Evolutionary conservation across 1,284 basidiomycete genomes (phyloP), one percentile per base, ranked within the genome.

Genomic region (Cryptococcus neoformans): DNA sequence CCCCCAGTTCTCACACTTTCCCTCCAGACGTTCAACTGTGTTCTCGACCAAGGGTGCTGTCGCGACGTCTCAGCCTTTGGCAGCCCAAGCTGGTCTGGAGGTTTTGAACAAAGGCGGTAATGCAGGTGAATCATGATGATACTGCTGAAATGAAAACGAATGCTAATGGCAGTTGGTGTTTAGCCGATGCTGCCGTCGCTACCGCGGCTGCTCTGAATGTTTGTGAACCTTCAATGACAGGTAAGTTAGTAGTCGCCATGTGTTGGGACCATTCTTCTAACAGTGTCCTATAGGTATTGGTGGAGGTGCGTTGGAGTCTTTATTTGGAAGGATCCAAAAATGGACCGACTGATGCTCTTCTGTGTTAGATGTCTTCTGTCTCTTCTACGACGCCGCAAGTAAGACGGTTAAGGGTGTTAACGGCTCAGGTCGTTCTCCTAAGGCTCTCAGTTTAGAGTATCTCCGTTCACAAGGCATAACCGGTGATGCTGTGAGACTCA

Each of bases 81-180:
- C 93, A 1, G 85, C 87, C 8, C 87, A 89, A 69, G 92, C 89
- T 7, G 94, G 93, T 0, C 77, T 97, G 44, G 90, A 94, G 75
- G 88, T 97, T 57, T 79, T 97, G 40, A 83, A 87, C 55, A 87
- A 87, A 70, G 93, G 93, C 12, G 94, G 94, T 42, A 97, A 97
- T 78, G 93, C 93, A 60, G 92, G 72, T 70, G 42, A 49, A 64
- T n/a, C 10, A 5, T 39, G 46, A 47, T 56, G 10, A 51, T 36
- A 40, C 7, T 42, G 16, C 16, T 12, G 16, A 42, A 41, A 42
- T 1, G 40, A 28, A 41, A 41, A 5, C 11, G 40, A 14, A 7
- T 28, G 50, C 41, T 42, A 28, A 49, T 12, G 5, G 3, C 10
- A 36, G 48, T 42, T 60, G 37, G 53, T 37, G 14, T 39, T 14